phyloP scores from a whole-genome alignment of 2,329 filamentous ascomycete species.

The Hymenoscyphus infarciens region DNA sequence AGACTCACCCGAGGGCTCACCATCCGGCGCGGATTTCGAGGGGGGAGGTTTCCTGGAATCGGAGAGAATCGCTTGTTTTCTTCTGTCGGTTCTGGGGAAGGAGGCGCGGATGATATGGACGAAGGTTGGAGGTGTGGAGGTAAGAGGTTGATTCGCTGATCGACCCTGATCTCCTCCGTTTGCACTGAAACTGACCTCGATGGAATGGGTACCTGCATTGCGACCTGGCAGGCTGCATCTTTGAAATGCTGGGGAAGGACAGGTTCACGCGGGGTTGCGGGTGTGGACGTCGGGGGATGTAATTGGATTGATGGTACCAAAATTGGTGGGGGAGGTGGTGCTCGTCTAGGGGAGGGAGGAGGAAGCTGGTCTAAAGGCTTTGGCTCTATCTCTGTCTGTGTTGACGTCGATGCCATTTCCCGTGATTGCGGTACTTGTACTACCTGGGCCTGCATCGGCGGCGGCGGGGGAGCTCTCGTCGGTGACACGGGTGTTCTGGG shows the following conservation, averaged over 20 bases:
- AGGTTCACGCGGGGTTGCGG: conserved; percentile 71
- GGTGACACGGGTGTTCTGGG: conserved; percentile 61
- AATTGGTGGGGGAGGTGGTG: conserved; percentile 41
- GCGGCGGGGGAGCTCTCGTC: conserved; percentile 41
- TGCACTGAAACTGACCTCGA: conserved; percentile 56
- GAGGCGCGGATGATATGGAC: conserved; percentile 60
- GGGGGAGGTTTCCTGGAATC: conserved; percentile 51
- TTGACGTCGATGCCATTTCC: conserved; percentile 53
- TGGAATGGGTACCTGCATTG: conserved; percentile 44
- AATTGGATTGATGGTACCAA: conserved; percentile 85
- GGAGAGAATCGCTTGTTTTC: conserved; percentile 46
- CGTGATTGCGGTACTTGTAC: conserved; percentile 21
- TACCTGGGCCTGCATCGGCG: conserved; percentile 31
- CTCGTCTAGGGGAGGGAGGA: conserved; percentile 24
- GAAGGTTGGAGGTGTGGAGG: conserved; percentile 78
- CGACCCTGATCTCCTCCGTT: conserved; percentile 86
- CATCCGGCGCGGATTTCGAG: conserved; percentile 58
- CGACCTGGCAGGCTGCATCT: conserved; percentile 78
- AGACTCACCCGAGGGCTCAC: conserved; percentile 43
- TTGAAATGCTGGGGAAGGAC: conserved; percentile 78
- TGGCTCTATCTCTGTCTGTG: conserved; percentile 52
- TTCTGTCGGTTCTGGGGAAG: conserved; percentile 46
- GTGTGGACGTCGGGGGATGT: conserved; percentile 79
- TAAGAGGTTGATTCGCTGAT: conserved; percentile 70
- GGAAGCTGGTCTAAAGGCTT: background rate